A percentile compares a stretch with the other conserved stretches of the same genome.
These are phyloP conservation scores for Xylaria venustula DNA, from an alignment of 495 filamentous ascomycete genomes.

Conservation along the genomic window DNA sequence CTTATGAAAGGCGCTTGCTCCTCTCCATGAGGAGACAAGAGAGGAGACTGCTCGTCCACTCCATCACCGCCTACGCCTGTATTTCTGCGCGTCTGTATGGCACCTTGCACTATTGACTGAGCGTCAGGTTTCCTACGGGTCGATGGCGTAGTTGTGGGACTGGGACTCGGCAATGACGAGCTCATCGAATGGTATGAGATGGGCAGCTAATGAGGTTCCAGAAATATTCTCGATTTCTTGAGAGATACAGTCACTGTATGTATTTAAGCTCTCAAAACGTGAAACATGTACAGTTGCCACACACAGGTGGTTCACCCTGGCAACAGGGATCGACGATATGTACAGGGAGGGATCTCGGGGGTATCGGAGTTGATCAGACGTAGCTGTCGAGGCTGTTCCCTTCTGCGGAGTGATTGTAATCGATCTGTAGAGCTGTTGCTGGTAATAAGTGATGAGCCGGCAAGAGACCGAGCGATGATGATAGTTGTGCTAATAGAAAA, in stretches of 20 bases:
- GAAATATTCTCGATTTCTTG: not conserved
- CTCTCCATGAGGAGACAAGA: conserved; percentile 51
- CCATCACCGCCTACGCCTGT: conserved; percentile 20
- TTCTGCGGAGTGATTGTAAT: no score
- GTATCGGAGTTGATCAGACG: no score
- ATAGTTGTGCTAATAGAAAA: no score
- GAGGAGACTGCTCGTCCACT: conserved; percentile 58
- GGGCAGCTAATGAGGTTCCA: conserved; percentile 6
- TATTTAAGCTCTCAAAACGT: not conserved
- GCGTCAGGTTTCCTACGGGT: conserved; percentile 10
- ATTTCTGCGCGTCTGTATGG: conserved; percentile 15
- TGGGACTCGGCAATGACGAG: conserved; percentile 28
- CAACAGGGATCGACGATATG: no score
- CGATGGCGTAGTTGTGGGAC: conserved; percentile 16
- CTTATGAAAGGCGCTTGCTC: conserved; percentile 38
- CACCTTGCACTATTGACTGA: conserved; percentile 19
- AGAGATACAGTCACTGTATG: not conserved
- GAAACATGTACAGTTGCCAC: not conserved
- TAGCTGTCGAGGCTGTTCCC: no score
- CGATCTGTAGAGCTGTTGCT: no score
- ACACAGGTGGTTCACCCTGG: not conserved
- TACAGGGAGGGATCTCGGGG: no score
- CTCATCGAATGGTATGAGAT: conserved; percentile 17
- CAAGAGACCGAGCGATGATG: not conserved
- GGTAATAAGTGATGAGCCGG: no score